Conservation (phyloP, 2,329 filamentous ascomycete species). For the Elsinoe batatas region DNA sequence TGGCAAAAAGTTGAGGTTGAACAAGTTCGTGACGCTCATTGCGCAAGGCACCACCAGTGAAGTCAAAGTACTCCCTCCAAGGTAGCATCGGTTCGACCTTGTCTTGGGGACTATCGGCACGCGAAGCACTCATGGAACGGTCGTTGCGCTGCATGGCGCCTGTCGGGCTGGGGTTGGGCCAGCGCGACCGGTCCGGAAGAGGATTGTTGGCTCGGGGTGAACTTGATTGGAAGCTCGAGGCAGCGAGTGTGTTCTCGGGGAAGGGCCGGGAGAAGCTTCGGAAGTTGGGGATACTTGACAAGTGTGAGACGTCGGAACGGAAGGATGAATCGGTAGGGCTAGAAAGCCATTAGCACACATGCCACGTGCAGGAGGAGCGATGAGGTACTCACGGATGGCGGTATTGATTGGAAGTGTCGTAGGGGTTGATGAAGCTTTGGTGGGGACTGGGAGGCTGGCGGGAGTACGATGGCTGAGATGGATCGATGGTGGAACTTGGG, state of each 20-base stretch:
- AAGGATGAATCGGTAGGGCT: not conserved
- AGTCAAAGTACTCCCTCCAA: not conserved
- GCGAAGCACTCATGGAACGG: not conserved
- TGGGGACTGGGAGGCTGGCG: not conserved
- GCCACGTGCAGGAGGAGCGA: too few species aligned
- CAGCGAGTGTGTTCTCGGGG: not conserved
- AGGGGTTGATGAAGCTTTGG: not conserved
- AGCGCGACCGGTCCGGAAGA: not conserved
- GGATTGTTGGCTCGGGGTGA: not conserved
- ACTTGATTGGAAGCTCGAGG: not conserved
- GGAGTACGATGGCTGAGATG: not conserved
- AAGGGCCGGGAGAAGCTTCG: not conserved
- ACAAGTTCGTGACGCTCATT: constrained; percentile 31
- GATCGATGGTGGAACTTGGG: not conserved
- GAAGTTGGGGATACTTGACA: not conserved
- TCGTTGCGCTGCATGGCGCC: not conserved
- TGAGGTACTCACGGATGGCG: not conserved
- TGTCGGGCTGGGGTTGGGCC: not conserved
- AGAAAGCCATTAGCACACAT: not conserved
- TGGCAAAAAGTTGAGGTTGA: constrained; percentile 64
- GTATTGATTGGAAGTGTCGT: not conserved
- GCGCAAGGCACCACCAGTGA: not conserved
- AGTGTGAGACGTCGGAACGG: not conserved
- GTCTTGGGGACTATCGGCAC: not conserved
- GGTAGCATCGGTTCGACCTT: not conserved